phyloP scores from a whole-genome alignment of 768 basidiomycete genomes.

The Hortiboletus campestris region DNA sequence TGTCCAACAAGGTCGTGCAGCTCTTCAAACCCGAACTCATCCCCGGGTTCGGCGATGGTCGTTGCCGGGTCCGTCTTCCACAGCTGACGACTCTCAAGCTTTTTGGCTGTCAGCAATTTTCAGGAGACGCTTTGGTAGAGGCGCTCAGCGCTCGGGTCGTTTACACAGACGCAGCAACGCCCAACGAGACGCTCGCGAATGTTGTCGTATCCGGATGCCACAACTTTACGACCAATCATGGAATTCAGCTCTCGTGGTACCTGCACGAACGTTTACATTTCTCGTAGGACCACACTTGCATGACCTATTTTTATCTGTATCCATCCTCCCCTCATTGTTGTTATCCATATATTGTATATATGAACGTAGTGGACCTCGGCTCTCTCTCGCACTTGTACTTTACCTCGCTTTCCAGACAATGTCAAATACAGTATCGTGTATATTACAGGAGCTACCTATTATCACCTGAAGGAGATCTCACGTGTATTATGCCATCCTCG shows the following conservation, averaged over 20 bases:
- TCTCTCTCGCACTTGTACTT: neutral
- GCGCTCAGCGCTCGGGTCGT: constrained; percentile 48
- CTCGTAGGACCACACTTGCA: constrained; percentile 10
- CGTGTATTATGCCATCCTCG: neutral
- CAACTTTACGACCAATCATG: constrained; percentile 18
- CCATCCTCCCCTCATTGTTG: neutral
- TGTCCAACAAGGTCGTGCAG: constrained; percentile 69
- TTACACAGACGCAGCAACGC: constrained; percentile 34
- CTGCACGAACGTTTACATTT: constrained; percentile 27
- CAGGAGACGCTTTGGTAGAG: constrained; percentile 55
- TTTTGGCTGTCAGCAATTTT: constrained; percentile 61
- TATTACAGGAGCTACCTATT: too few species aligned
- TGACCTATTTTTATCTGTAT: constrained; percentile 11
- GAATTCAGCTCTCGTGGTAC: constrained; percentile 26
- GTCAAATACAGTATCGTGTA: too few species aligned
- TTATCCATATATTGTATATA: neutral
- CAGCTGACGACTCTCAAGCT: constrained; percentile 51
- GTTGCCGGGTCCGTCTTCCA: constrained; percentile 50
- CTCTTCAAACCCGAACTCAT: constrained; percentile 48
- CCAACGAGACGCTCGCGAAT: constrained; percentile 25
- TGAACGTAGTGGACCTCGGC: neutral
- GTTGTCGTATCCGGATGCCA: constrained; percentile 28
- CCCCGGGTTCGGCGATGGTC: constrained; percentile 8
- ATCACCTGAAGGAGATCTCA: neutral
- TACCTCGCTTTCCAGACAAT: neutral